A percentile compares a stretch with the other conserved stretches of the same genome.
Evolutionary conservation across 306 rosid species (phyloP).

Genomic region (Dryas drummondii): DNA sequence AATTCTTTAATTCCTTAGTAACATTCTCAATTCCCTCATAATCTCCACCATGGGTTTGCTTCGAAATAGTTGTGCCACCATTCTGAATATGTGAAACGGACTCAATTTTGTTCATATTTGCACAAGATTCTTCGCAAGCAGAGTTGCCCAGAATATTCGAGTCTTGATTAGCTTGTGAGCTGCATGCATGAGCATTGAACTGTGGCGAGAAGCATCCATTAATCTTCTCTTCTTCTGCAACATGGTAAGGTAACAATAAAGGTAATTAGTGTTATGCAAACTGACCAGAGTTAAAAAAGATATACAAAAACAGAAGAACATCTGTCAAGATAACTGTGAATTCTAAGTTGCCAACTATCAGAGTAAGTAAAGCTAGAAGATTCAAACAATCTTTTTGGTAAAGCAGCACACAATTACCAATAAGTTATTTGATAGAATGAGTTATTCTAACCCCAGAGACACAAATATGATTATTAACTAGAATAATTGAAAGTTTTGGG

Average conservation of each 20-base stretch:
- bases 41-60: conserved; percentile 26
- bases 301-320: not conserved
- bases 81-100: not conserved
- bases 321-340: not conserved
- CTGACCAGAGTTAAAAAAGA: not conserved
- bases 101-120: conserved; percentile 19
- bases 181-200: conserved; percentile 44
- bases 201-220: conserved; percentile 57
- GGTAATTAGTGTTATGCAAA: not conserved
- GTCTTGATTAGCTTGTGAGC: conserved; percentile 38
- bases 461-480: not conserved
- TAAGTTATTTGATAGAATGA: not conserved
- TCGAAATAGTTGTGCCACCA: not conserved
- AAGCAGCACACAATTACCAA: not conserved
- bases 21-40: conserved; percentile 28
- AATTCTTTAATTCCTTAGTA: conserved; percentile 22
- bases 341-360: not conserved
- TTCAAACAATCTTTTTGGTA: not conserved
- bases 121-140: conserved; percentile 31
- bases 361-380: not conserved
- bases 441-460: not conserved
- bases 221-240: conserved; percentile 63
- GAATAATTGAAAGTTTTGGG: not conserved
- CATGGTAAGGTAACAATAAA: conserved; percentile 13
- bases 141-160: conserved; percentile 32